phyloP scores from a whole-genome alignment of 345 rosid species.

The Melaleuca alternifolia region DNA sequence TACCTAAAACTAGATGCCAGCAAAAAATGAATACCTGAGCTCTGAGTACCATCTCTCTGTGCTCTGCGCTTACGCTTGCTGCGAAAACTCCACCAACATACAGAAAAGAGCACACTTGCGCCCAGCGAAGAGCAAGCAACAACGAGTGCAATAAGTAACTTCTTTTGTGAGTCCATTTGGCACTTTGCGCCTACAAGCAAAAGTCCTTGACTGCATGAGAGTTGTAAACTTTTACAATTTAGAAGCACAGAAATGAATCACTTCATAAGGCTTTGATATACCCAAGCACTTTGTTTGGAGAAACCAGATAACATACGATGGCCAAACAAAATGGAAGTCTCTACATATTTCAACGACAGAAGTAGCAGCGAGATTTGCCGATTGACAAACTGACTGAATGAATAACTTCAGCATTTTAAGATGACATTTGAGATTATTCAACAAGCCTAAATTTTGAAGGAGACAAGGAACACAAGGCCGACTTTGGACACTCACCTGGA shows the following conservation, averaged over 20 bases:
- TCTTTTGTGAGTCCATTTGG: conserved; percentile 29
- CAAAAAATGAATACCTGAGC: conserved; percentile 33
- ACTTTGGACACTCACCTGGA: neutral
- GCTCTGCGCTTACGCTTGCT: conserved; percentile 31
- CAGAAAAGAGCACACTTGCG: conserved; percentile 24
- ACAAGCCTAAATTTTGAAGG: neutral
- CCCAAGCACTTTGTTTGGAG: neutral
- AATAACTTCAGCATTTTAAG: neutral
- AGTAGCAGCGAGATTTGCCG: neutral
- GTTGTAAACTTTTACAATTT: neutral
- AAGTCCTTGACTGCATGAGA: neutral
- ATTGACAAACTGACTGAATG: neutral
- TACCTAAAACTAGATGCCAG: neutral
- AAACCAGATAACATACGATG: neutral
- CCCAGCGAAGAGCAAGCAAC: conserved; percentile 47
- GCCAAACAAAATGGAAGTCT: neutral
- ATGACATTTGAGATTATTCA: neutral
- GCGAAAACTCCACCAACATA: conserved; percentile 41
- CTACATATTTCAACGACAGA: neutral
- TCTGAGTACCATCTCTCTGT: conserved; percentile 19
- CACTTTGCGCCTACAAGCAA: conserved; percentile 8
- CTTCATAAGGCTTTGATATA: neutral
- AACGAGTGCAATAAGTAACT: conserved; percentile 32
- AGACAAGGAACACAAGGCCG: neutral
- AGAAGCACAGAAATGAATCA: neutral